phyloP scores from a whole-genome alignment of 805 yeast genomes.

The Vanderwaltozyma tropicalis region DNA sequence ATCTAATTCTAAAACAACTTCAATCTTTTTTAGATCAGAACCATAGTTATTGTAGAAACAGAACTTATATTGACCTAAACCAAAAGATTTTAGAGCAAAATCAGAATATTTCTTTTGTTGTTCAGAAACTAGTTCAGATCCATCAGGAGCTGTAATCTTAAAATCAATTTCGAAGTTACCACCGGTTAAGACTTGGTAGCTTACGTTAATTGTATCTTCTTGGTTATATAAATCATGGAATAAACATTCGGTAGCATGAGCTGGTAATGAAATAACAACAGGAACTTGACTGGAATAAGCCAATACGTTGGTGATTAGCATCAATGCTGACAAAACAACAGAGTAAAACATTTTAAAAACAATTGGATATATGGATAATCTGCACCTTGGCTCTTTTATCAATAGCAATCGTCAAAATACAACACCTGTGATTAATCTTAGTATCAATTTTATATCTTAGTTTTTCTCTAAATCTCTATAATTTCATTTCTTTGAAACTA shows the following conservation, averaged over 20 bases:
- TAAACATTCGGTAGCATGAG: conserved; percentile 37
- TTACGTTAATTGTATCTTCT: conserved; percentile 32
- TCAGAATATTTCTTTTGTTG: conserved; percentile 56
- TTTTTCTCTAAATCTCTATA: no score
- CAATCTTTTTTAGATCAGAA: conserved; percentile 54
- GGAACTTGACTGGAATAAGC: conserved; percentile 27
- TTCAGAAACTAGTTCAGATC: conserved; percentile 38
- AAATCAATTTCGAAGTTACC: conserved; percentile 62
- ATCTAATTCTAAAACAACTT: conserved; percentile 47
- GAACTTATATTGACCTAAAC: conserved; percentile 52
- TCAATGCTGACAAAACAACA: conserved; percentile 1
- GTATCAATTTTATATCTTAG: no score
- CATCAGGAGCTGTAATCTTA: conserved; percentile 46
- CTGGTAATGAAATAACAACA: conserved; percentile 29
- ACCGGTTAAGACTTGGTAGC: conserved; percentile 50
- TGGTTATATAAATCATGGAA: conserved; percentile 29
- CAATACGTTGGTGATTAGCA: conserved; percentile 6
- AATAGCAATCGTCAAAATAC: no score
- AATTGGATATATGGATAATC: no score
- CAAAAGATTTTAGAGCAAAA: conserved; percentile 46
- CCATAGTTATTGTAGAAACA: conserved; percentile 58
- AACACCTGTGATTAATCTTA: no score
- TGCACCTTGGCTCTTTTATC: no score
- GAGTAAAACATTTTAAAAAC: conserved; percentile 1
- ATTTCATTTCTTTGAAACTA: no score